A percentile compares a stretch with the other conserved stretches of the same genome.
These are phyloP conservation scores for Tremella mesenterica DNA, from an alignment of 768 basidiomycete genomes.

Conservation along the genomic window DNA sequence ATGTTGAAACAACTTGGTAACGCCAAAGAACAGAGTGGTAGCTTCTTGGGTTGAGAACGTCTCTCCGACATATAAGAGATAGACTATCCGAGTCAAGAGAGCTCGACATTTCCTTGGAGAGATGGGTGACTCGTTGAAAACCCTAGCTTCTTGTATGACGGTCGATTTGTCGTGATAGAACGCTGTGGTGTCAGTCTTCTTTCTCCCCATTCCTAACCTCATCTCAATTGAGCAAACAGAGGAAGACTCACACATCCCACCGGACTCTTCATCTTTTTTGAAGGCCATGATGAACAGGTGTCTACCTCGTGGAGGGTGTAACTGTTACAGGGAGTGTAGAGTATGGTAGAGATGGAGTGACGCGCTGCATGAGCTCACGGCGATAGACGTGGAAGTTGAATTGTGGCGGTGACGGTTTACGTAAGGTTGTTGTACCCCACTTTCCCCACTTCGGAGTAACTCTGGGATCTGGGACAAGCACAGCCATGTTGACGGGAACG, in stretches of 20 bases:
- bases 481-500: too few relatives aligned
- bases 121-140: conserved; percentile 99
- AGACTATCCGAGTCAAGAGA: conserved; percentile 89
- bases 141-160: conserved; percentile 93
- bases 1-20: conserved; percentile 96
- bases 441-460: too few relatives aligned
- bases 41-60: conserved; percentile 91
- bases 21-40: conserved; percentile 95
- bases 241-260: conserved; percentile 70
- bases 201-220: neutral
- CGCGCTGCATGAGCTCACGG: conserved; percentile 2
- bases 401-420: neutral
- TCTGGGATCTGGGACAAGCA: too few relatives aligned
- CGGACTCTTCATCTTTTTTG: conserved; percentile 91
- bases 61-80: conserved; percentile 93
- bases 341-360: neutral
- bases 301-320: neutral
- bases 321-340: neutral
- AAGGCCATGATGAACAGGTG: conserved; percentile 52
- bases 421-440: too few relatives aligned
- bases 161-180: conserved; percentile 77
- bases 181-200: conserved; percentile 14
- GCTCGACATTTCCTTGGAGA: conserved; percentile 95
- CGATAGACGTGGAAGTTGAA: neutral
- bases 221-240: conserved; percentile 34